Evolutionary conservation across 78 protist genomes (phyloP).

Genomic region (Dictyostelium brefeldianum): DNA sequence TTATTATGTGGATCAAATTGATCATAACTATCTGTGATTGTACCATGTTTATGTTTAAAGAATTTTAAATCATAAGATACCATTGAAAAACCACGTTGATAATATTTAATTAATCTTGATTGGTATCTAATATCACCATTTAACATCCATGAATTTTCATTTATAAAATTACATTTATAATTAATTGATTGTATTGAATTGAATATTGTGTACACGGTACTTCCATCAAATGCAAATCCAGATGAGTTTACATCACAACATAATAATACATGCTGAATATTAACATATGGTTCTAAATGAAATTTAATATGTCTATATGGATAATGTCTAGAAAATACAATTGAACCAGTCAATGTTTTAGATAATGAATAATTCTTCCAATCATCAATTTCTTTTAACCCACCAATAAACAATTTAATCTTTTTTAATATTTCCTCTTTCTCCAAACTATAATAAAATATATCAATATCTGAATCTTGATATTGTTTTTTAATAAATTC

Average conservation of each 20-base stretch:
- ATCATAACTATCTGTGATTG: neutral
- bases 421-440: neutral
- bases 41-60: neutral
- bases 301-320: conserved; percentile 48
- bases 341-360: conserved; percentile 9
- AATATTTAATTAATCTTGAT: conserved; percentile 30
- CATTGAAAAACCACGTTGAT: conserved; percentile 36
- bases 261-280: conserved; percentile 43
- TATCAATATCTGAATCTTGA: conserved; percentile 11
- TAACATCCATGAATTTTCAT: conserved; percentile 28
- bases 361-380: conserved; percentile 26
- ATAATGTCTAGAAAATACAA: conserved; percentile 29
- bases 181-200: conserved; percentile 42
- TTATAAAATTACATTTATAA: conserved; percentile 23
- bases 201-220: neutral
- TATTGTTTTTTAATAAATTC: neutral
- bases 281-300: conserved; percentile 54
- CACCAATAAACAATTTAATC: neutral
- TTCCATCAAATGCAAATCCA: conserved; percentile 45
- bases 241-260: conserved; percentile 23
- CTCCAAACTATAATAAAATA: conserved; percentile 18
- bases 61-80: conserved; percentile 20
- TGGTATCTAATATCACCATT: conserved; percentile 67
- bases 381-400: neutral
- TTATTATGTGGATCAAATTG: conserved; percentile 44